Evolutionary conservation across 208 protist genomes (phyloP).

Genomic region (Herpetomonas samuelpessoai): DNA sequence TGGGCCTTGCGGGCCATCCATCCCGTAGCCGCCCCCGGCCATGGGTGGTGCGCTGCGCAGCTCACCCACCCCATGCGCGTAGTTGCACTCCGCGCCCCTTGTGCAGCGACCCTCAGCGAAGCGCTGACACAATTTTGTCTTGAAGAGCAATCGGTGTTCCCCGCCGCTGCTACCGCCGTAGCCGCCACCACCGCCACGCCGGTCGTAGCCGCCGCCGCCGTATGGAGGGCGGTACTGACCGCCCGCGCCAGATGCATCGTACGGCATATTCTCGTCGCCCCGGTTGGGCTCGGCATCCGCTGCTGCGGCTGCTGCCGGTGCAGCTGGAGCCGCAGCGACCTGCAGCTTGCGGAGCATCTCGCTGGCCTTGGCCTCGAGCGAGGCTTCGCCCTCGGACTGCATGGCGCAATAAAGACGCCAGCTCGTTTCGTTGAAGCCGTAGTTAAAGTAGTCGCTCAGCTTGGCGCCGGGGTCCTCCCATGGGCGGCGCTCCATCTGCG

Average conservation of each 20-base stretch:
- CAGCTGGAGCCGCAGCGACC: slow-evolving; percentile 17
- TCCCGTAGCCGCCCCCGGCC: background rate
- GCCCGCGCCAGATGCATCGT: background rate
- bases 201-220: slow-evolving; percentile 13
- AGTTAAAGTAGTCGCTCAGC: slow-evolving; percentile 90
- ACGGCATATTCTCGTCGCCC: background rate
- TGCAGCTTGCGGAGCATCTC: slow-evolving; percentile 53
- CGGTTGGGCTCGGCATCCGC: slow-evolving; percentile 6
- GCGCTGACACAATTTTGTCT: slow-evolving; percentile 72
- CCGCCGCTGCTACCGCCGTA: slow-evolving; percentile 2
- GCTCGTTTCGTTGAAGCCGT: slow-evolving; percentile 86
- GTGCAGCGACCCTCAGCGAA: slow-evolving; percentile 72
- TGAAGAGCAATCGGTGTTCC: slow-evolving; percentile 33
- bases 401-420: slow-evolving; percentile 85
- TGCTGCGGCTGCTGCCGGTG: slow-evolving; percentile 2
- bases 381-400: slow-evolving; percentile 61
- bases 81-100: slow-evolving; percentile 73
- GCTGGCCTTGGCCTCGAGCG: slow-evolving; percentile 54
- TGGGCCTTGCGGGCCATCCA: background rate
- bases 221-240: slow-evolving; percentile 4
- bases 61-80: slow-evolving; percentile 68
- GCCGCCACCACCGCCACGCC: slow-evolving; percentile 1
- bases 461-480: slow-evolving; percentile 81
- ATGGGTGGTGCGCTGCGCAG: slow-evolving; percentile 22
- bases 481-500: slow-evolving; percentile 70